phyloP scores from a whole-genome alignment of 495 filamentous ascomycete species.

The Aspergillus steynii region DNA sequence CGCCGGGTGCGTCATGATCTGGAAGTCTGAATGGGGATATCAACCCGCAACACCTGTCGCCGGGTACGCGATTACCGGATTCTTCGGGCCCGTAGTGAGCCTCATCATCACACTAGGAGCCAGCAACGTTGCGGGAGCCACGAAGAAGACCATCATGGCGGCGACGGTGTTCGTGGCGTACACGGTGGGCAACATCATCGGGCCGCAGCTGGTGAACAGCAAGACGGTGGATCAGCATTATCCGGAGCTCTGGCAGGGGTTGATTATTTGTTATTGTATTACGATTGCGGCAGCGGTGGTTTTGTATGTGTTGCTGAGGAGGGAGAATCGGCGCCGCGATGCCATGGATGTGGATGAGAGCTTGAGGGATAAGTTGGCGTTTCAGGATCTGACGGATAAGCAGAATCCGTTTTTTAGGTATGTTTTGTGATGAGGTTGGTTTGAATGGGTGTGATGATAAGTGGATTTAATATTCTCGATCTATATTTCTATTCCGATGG shows the following conservation, averaged over 20 bases:
- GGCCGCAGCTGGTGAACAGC: constrained; percentile 67
- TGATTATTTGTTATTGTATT: constrained; percentile 75
- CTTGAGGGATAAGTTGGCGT: constrained; percentile 64
- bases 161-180: constrained; percentile 74
- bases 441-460: too few relatives aligned
- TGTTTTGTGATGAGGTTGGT: constrained; percentile 47
- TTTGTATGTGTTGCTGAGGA: constrained; percentile 57
- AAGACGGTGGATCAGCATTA: constrained; percentile 64
- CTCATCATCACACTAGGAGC: constrained; percentile 68
- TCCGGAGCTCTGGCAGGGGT: constrained; percentile 66
- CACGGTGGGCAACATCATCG: constrained; percentile 71
- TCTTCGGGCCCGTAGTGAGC: constrained; percentile 66
- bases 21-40: constrained; percentile 66
- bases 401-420: constrained; percentile 77
- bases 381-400: constrained; percentile 73
- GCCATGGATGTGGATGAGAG: constrained; percentile 54
- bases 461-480: too few relatives aligned
- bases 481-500: too few relatives aligned
- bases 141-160: constrained; percentile 75
- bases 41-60: constrained; percentile 63
- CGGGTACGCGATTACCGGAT: constrained; percentile 70
- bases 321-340: constrained; percentile 57
- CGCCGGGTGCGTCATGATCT: constrained; percentile 72
- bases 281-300: constrained; percentile 54
- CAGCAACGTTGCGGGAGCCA: constrained; percentile 73